These are phyloP conservation scores for Kwoniella shandongensis DNA, from an alignment of 768 basidiomycete species.

Conservation along the genomic window DNA sequence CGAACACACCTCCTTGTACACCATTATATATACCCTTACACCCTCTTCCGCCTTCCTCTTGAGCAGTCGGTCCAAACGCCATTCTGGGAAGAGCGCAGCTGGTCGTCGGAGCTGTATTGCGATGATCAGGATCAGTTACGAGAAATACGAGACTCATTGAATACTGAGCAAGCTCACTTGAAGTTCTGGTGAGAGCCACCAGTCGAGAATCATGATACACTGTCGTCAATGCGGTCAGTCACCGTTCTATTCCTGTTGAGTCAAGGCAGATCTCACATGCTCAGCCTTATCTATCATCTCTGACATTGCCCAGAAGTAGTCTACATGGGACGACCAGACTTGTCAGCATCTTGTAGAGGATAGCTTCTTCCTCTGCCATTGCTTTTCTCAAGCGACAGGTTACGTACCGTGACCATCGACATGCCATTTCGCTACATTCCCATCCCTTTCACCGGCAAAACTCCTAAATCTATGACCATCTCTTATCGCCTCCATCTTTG, in stretches of 20 bases:
- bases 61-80: constrained; percentile 80
- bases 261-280: constrained; percentile 55
- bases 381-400: background rate
- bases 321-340: constrained; percentile 51
- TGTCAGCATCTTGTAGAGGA: background rate
- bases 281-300: constrained; percentile 68
- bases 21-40: constrained; percentile 84
- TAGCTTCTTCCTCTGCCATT: no score
- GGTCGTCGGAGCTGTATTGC: constrained; percentile 73
- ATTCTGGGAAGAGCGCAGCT: constrained; percentile 78
- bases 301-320: constrained; percentile 93
- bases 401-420: constrained; percentile 72
- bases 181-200: constrained; percentile 86
- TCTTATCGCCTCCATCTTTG: constrained; percentile 69
- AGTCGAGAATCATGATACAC: constrained; percentile 79
- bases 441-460: constrained; percentile 71
- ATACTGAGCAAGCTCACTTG: constrained; percentile 51
- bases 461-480: constrained; percentile 77
- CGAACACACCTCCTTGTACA: constrained; percentile 79
- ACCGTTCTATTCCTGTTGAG: no score
- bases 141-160: no score
- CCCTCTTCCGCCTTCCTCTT: constrained; percentile 87
- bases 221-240: constrained; percentile 6
- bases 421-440: constrained; percentile 83
- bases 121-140: background rate